phyloP scores from a whole-genome alignment of 1,284 basidiomycete genomes.

The Ganoderma multipileum region DNA sequence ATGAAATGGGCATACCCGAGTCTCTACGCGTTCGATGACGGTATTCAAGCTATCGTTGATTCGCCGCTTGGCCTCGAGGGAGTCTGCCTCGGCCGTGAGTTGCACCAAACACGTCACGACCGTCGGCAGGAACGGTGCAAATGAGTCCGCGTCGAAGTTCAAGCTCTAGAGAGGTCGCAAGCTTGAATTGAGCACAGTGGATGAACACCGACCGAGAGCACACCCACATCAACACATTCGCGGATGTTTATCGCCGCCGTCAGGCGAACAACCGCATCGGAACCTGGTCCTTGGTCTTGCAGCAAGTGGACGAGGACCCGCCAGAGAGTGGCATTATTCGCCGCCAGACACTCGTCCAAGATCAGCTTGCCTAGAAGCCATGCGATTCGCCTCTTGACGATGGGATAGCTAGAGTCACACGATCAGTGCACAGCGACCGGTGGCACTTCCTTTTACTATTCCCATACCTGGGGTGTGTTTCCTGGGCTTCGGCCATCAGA shows the following conservation, averaged over 20 bases:
- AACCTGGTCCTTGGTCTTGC: conserved; percentile 68
- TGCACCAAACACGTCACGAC: conserved; percentile 67
- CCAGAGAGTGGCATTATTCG: conserved; percentile 77
- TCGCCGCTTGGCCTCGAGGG: conserved; percentile 79
- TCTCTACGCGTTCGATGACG: conserved; percentile 73
- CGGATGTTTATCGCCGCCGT: conserved; percentile 79
- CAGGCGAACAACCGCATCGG: conserved; percentile 84
- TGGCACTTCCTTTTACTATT: background rate
- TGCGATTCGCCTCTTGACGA: conserved; percentile 88
- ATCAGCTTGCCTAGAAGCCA: conserved; percentile 92
- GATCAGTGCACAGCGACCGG: background rate
- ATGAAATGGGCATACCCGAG: conserved; percentile 53
- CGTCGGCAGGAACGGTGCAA: conserved; percentile 65
- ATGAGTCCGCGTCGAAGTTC: conserved; percentile 60
- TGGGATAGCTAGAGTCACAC: conserved; percentile 66
- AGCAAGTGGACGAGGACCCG: conserved; percentile 80
- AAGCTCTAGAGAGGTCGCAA: conserved; percentile 17
- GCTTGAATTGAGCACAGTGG: background rate
- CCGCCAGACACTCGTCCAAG: conserved; percentile 64
- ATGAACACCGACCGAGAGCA: background rate
- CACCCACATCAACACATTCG: conserved; percentile 83
- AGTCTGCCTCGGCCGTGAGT: conserved; percentile 80
- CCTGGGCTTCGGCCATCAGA: conserved; percentile 62
- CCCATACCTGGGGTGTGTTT: conserved; percentile 63
- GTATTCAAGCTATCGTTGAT: conserved; percentile 76